Evolutionary conservation across 331 rosid species (phyloP), one percentile per base, ranked within the genome.

Genomic region (Quercus lobata): DNA sequence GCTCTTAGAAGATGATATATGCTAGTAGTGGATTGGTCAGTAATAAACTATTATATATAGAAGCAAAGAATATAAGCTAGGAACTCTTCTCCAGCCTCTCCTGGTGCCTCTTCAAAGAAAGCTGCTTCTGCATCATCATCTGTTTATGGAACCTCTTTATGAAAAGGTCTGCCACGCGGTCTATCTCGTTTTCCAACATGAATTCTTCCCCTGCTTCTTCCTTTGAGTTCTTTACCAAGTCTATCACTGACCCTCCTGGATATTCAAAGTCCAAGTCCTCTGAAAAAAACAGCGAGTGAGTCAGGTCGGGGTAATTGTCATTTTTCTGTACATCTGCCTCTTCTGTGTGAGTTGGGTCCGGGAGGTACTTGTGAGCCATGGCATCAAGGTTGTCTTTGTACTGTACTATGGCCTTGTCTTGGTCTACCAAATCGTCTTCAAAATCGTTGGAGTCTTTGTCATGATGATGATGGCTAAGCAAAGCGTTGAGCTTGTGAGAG

Each of bases 141-240:
- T 84, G 89, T 34, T 78, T 86, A 57, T 79, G 83, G 76, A 92
- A 88, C 57, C 61, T 92, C 63, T 65, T 72, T 21, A 92, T 92
- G 56, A 92, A 90, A 30, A 92, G 78, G 34, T 88, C 97, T 52
- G 94, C 97, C 21, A 79, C 82, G 18, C 69, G 86, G 55, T 92
- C 94, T 79, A 92, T 90, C 25, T 90, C 94, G 41, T 88, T 85
- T 44, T 92, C 97, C 57, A 90, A 79, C 8, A 80, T 84, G 83
- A 92, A 88, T 74, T 82, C 89, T 63, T 90, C 76, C 52, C 94
- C 97, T 5, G 81, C 90, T 69, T 86, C 87, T 71, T 90, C 90
- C 81, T 87, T 90, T 1, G 87, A 87, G 68, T 86, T 76, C 80
- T 90, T 92, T 83, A 90, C 90, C 89, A 82, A 25, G 44, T 92